These are phyloP conservation scores for Hypoxylon rubiginosum DNA, from an alignment of 2,329 filamentous ascomycete species.

Conservation along the genomic window DNA sequence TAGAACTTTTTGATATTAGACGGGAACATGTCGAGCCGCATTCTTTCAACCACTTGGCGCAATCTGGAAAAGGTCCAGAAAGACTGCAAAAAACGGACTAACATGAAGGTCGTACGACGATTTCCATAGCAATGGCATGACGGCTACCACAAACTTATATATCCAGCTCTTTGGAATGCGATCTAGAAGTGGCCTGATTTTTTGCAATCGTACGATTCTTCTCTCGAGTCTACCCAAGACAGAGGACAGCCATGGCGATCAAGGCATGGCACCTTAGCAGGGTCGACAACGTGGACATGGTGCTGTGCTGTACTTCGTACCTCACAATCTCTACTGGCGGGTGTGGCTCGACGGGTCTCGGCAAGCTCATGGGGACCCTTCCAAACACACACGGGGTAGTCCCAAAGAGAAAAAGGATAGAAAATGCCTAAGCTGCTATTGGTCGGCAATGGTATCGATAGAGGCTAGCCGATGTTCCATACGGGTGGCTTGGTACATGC, in stretches of 20 bases:
- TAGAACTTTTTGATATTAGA: conserved; percentile 6
- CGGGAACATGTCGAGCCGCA: conserved; percentile 14
- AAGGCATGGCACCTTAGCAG: conserved; percentile 16
- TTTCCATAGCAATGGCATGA: conserved; percentile 31
- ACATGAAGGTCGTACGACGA: conserved; percentile 40
- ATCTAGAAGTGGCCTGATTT: conserved; percentile 43
- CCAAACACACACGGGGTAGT: conserved; percentile 15
- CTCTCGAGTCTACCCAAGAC: conserved; percentile 27
- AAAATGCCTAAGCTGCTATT: conserved; percentile 28
- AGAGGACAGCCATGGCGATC: conserved; percentile 33
- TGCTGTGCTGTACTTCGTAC: conserved; percentile 11
- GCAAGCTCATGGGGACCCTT: conserved; percentile 28
- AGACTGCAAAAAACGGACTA: conserved; percentile 12
- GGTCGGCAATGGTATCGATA: conserved; percentile 17
- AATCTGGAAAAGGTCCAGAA: conserved; percentile 14
- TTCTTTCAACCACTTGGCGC: conserved; percentile 21
- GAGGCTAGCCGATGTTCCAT: conserved; percentile 24
- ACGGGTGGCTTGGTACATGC: conserved; percentile 32
- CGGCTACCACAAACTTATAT: conserved; percentile 36
- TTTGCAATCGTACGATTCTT: conserved; percentile 45
- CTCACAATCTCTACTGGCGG: conserved; percentile 8
- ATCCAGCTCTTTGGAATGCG: conserved; percentile 32
- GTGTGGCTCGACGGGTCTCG: conserved; percentile 25
- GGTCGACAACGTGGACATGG: conserved; percentile 35
- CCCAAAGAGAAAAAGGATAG: conserved; percentile 10